A percentile compares a stretch with the other conserved stretches of the same genome.
Evolutionary conservation across 352 stramenopile genomes (phyloP).

Genomic region (Globisporangium cylindrosporum): DNA sequence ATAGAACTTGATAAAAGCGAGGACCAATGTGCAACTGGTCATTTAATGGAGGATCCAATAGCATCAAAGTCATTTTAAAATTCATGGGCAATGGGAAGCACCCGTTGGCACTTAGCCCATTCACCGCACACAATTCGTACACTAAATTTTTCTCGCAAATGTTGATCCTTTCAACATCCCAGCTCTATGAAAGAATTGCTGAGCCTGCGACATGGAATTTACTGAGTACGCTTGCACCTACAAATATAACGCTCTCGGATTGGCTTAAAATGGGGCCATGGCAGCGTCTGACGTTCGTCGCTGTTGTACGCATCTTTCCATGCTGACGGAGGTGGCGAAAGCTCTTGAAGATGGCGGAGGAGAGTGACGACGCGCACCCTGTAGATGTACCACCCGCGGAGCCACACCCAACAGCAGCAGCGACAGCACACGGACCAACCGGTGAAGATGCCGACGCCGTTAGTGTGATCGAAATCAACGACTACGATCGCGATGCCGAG

Average conservation of each 20-base stretch:
- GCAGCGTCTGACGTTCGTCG: conserved; percentile 23
- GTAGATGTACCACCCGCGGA: not conserved
- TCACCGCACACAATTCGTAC: no score
- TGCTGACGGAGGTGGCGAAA: no score
- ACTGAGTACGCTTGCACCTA: conserved; percentile 5
- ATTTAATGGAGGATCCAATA: no score
- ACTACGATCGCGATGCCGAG: conserved; percentile 19
- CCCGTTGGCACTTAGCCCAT: no score
- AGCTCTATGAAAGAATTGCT: not conserved
- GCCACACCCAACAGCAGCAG: not conserved
- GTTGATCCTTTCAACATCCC: no score
- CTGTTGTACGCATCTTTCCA: conserved; percentile 30
- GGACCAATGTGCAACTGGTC: no score
- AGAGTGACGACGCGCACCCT: not conserved
- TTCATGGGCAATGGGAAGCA: no score
- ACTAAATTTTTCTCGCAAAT: no score
- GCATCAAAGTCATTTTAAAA: no score
- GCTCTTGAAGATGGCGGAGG: conserved; percentile 9
- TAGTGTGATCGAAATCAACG: conserved; percentile 4
- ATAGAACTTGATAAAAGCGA: no score
- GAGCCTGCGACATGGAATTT: conserved; percentile 12
- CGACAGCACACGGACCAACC: not conserved
- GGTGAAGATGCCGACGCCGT: not conserved
- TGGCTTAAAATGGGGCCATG: not conserved
- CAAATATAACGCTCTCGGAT: not conserved